Conservation (phyloP, 176 grass and related monocot species). For the Poa pratensis region DNA sequence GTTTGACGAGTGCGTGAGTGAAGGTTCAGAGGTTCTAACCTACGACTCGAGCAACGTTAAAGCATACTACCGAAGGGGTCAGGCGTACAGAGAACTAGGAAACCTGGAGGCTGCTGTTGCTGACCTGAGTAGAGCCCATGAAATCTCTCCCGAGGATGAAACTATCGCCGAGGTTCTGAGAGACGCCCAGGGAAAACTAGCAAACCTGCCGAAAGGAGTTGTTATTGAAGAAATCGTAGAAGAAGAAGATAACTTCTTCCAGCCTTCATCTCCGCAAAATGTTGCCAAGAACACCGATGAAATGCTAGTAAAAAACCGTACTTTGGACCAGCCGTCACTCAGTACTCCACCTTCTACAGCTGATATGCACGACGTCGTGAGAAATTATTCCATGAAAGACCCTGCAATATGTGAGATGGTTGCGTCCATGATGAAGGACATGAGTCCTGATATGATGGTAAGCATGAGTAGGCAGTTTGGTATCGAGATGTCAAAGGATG, state of each 20-base stretch:
- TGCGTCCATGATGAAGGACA: slow-evolving; percentile 81
- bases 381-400: slow-evolving; percentile 77
- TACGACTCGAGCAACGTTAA: slow-evolving; percentile 72
- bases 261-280: slow-evolving; percentile 35
- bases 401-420: slow-evolving; percentile 91
- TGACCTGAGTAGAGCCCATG: slow-evolving; percentile 76
- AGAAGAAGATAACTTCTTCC: slow-evolving; percentile 45
- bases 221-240: slow-evolving; percentile 76
- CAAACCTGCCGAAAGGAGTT: slow-evolving; percentile 49
- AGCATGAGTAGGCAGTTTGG: slow-evolving; percentile 82
- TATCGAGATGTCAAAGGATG: slow-evolving; percentile 83
- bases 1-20: slow-evolving; percentile 71
- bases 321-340: slow-evolving; percentile 48
- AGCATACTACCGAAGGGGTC: slow-evolving; percentile 91
- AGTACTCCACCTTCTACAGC: slow-evolving; percentile 43
- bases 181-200: slow-evolving; percentile 50
- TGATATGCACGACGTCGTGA: slow-evolving; percentile 72
- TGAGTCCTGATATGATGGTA: slow-evolving; percentile 88
- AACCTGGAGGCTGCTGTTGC: slow-evolving; percentile 72
- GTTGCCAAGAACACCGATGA: slow-evolving; percentile 12
- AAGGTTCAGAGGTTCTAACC: slow-evolving; percentile 81
- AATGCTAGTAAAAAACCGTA: slow-evolving; percentile 24
- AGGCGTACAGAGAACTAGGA: slow-evolving; percentile 80
- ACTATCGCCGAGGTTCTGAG: slow-evolving; percentile 82
- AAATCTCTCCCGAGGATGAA: slow-evolving; percentile 85